Evolutionary conservation across 805 yeast genomes (phyloP), one percentile per base, ranked within the genome.

Genomic region (Candida manassasensis): DNA sequence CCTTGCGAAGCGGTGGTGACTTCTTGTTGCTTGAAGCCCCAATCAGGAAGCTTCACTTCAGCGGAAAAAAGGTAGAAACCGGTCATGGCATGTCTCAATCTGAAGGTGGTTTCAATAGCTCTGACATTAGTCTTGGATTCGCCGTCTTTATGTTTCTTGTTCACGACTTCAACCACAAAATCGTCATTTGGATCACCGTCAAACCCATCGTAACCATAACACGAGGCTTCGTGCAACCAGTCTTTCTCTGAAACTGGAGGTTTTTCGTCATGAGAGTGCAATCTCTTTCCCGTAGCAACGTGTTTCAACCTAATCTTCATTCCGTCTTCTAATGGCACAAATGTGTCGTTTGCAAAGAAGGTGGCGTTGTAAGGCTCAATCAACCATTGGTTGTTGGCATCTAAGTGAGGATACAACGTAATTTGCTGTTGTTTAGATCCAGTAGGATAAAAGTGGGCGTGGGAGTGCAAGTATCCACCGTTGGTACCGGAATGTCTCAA

Each of bases 381-480:
- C 19, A 67, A 40, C 87, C 90, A 84, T 42, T 75, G 69, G 60
- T 84, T 84, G 63, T 84, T 84, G 27, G 64, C 56, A 60, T 84
- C 95, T 49, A 79, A 59, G 55, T 83, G 90, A 32, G 89, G 89
- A 53, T 84, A 84, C 43, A 84, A 66, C 4, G 93, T 84, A 45
- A 84, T 61, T 60, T 84, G 94, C 59, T 84, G 94, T 60, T 84
- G 94, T 51, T 81, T 75, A 6, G 94, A 84, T 41, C 94, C 94
- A 32, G 84, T 75, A 50, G 80, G 84, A 49, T 81, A 83, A 47
- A 67, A 61, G 49, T 76, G 79, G 38, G 71, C 68, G 58, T 84
- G 95, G n/a, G 90, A 82, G 57, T 84, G 95, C 48, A 84, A 68
- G 58, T 84, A 84, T 33, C 93, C 93, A 45, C 89, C 93, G 47